A percentile compares a stretch with the other conserved stretches of the same genome.
Conservation (phyloP, 2,329 filamentous ascomycete species). For the Fusarium sp. region DNA sequence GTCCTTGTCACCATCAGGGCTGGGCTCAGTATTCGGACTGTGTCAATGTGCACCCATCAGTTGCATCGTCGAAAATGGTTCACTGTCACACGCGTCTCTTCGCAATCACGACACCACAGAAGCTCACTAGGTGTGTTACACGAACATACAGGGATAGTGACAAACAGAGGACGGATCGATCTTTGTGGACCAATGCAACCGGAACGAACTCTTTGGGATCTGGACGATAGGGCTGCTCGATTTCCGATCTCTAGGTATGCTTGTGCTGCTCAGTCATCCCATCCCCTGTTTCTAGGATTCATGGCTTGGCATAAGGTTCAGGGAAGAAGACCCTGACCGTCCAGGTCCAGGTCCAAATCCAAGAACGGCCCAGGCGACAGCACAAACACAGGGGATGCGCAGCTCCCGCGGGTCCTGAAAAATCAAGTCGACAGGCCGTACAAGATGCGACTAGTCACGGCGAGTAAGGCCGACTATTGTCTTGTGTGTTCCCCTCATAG, state of each 20-base stretch:
- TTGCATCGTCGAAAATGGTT: not conserved
- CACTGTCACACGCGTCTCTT: conserved; percentile 17
- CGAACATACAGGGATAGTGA: conserved; percentile 32
- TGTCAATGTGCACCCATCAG: not conserved
- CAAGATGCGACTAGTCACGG: not conserved
- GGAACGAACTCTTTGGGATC: conserved; percentile 21
- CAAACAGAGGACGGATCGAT: conserved; percentile 37
- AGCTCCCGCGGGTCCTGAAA: conserved; percentile 10
- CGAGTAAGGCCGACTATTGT: conserved; percentile 9
- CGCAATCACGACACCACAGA: conserved; percentile 24
- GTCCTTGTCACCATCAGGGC: not conserved
- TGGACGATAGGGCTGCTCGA: conserved; percentile 33
- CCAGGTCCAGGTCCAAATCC: not conserved
- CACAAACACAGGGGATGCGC: not conserved
- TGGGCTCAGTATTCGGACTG: not conserved
- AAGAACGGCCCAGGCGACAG: not conserved
- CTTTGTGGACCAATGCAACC: conserved; percentile 33
- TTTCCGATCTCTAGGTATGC: conserved; percentile 12
- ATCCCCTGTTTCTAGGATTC: not conserved
- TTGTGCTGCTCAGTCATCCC: not conserved
- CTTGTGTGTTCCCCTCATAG: conserved; percentile 11
- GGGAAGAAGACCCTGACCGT: not conserved
- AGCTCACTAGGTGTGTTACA: conserved; percentile 33
- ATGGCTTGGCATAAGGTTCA: conserved; percentile 8
- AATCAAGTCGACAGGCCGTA: not conserved